Percentiles rank a stretch among this genome's conserved stretches.
Conservation (phyloP, 495 filamentous ascomycete species). For the Lophiotrema nucula region DNA sequence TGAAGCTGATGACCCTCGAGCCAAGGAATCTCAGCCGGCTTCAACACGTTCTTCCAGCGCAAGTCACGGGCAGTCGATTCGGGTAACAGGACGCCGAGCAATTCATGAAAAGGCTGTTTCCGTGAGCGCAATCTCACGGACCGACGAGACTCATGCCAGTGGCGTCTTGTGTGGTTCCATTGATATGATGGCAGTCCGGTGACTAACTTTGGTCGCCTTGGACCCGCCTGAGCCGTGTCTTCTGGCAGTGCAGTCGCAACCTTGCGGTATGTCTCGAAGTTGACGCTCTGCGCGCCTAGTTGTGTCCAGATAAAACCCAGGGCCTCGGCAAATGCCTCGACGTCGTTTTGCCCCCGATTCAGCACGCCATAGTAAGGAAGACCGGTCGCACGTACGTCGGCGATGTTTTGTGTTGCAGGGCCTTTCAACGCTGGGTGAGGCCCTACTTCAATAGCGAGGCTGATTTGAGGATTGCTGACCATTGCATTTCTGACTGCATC, state of each 20-base stretch:
- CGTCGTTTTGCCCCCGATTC: conserved; percentile 4
- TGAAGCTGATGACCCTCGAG: conserved; percentile 45
- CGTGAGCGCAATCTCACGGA: not conserved
- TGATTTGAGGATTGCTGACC: not conserved
- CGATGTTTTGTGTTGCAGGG: conserved; percentile 34
- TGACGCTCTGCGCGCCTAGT: not conserved
- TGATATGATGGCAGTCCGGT: conserved; percentile 5
- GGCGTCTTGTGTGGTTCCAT: conserved; percentile 1
- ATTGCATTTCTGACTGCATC: conserved; percentile 47
- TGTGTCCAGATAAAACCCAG: conserved; percentile 6
- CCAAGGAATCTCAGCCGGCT: conserved; percentile 44
- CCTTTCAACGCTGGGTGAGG: conserved; percentile 38
- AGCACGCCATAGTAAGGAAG: conserved; percentile 9
- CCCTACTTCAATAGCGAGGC: conserved; percentile 40
- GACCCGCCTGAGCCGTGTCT: not conserved
- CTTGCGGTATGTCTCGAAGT: not conserved
- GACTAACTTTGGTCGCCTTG: too few species aligned
- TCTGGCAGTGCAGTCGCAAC: not conserved
- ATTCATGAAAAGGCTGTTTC: not conserved
- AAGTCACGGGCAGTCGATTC: not conserved
- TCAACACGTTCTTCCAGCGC: conserved; percentile 6
- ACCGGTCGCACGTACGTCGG: not conserved
- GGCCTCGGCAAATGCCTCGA: not conserved
- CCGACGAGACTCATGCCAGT: conserved; percentile 9
- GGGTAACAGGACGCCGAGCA: not conserved